Evolutionary conservation across 1,139 yeast genomes (phyloP), one percentile per base, ranked within the genome.

Genomic region (Groenewaldozyma sp.): DNA sequence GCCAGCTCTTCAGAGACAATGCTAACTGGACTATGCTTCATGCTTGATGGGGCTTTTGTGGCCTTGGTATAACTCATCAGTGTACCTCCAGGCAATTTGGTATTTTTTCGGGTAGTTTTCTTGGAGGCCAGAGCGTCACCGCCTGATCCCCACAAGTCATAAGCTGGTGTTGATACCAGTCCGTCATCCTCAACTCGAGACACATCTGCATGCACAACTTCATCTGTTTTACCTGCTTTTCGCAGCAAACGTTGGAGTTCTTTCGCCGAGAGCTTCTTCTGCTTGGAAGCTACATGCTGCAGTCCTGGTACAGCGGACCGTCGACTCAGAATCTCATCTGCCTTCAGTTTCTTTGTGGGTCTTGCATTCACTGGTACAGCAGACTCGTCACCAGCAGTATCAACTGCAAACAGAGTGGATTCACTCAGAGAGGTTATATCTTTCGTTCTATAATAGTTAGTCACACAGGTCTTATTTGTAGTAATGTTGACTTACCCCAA

Each of bases 251-350:
- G 70, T 44, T 74, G 73, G 34, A 86, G 65, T 50, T 83, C 88
- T 45, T 76, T 74, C 48, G 73, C 76, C 33, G 77, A 68, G 29
- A 84, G 55, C 43, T 64, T 70, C 34, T 68, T 70, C 36, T 57
- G 61, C 24, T 57, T 60, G 39, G 37, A 42, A 46, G 60, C 61
- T 42, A 63, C 68, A 14, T 60, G 55, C 39, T 66, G 64, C 37
- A 84, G 64, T 0, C 84, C 84, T 5, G 82, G 80, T 24, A 84
- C 78, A 52, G 88, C 88, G 20, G 95, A 84, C 54, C 84, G 75
- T 47, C 50, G 84, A 64, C 75, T 70, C 44, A 88, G 66, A 45
- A 88, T 88, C 60, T 87, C 95, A 24, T 73, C 70, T 11, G 86
- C 74, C 57, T 82, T 86, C 32, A 62, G 47, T 19, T 70, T 64